Evolutionary conservation across 192 early-diverging fungal species (phyloP).

Genomic region (Backusella mclennaniae): DNA sequence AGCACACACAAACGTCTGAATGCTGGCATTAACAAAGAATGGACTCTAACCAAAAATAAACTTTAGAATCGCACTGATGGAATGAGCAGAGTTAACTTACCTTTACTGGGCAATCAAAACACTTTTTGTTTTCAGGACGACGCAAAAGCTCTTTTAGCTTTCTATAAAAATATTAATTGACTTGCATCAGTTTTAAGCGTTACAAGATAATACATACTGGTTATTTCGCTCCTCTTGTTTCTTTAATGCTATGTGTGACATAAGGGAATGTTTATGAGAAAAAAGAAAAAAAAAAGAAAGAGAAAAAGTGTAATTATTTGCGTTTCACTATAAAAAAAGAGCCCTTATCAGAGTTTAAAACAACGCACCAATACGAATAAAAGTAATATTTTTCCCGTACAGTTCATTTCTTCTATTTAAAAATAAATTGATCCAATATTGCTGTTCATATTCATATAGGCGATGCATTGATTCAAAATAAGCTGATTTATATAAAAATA

Average conservation of each 20-base stretch:
- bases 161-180: background rate
- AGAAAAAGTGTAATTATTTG: background rate
- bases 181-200: background rate
- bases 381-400: too few relatives aligned
- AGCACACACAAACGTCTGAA: conserved; percentile 53
- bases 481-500: too few relatives aligned
- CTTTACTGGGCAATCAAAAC: conserved; percentile 54
- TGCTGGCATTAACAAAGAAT: conserved; percentile 53
- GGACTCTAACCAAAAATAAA: conserved; percentile 37
- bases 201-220: background rate
- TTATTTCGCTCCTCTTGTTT: conserved; percentile 37
- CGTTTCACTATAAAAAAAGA: background rate
- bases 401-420: too few relatives aligned
- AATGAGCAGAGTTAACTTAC: conserved; percentile 13
- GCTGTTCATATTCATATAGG: too few relatives aligned
- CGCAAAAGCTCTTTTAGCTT: conserved; percentile 39
- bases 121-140: conserved; percentile 51
- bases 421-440: too few relatives aligned
- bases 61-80: background rate
- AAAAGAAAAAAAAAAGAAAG: background rate
- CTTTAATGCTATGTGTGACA: conserved; percentile 38
- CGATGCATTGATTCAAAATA: too few relatives aligned
- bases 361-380: too few relatives aligned
- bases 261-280: conserved; percentile 1
- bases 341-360: too few relatives aligned